Evolutionary conservation across 495 filamentous ascomycete genomes (phyloP), one percentile per base, ranked within the genome.

Genomic region (Rusavskia elegans): DNA sequence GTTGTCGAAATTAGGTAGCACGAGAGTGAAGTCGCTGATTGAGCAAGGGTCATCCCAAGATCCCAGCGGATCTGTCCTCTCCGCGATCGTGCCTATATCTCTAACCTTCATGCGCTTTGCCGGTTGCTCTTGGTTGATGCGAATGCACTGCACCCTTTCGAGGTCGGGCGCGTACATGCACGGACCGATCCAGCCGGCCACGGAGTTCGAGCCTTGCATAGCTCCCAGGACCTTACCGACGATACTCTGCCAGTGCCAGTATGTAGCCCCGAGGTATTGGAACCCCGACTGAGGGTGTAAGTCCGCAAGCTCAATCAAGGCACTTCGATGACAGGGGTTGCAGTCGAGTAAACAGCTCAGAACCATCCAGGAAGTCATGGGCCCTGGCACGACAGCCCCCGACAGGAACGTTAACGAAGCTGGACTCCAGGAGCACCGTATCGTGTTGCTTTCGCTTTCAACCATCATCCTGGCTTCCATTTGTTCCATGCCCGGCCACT

Each of bases 321-420:
- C 66, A 52, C 76, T 69, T n/a, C 61, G 61, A 10, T 78, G 76
- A 16, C 75, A 76, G 3, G 74, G 73, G 61, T 85, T 81, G 57
- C 82, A 81, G 63, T 85, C 83, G 55, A 84, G 75, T 19, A 87
- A 70, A 19, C 79, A 66, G 61, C 83, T 85, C 79, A 87, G 84
- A 41, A 83, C 76, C 16, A 85, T 73, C 66, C 78, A 87, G 32
- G 80, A 77, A 52, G 84, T 75, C 17, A 80, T 83, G 48, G 68
- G 64, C n/a, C 83, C 83, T 7, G 83, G 83, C 6, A 85, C 69
- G 51, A 85, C 74, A 19, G 83, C 68, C 5, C 81, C 82, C 37
- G 77, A 79, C 57, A 85, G 83, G 70, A 81, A 87, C 39, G 82
- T 81, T 75, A 83, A 79, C 45, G 81, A 72, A 60, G 82, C 75